Conservation (phyloP, 768 basidiomycete genomes). For the Mycena pura region DNA sequence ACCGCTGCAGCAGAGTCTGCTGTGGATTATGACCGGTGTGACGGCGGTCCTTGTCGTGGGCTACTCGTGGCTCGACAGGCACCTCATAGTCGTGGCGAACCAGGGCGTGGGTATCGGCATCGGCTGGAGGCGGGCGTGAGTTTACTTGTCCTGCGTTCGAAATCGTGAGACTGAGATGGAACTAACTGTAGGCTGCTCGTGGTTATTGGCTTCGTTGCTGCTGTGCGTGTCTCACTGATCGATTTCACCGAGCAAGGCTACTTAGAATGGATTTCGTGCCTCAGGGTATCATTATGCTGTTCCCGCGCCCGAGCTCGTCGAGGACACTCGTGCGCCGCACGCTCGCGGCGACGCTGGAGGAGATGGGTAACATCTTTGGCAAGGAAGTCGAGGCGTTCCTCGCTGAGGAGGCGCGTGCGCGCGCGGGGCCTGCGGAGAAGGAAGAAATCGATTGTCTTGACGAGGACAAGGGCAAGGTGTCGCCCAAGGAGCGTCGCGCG, state of each 20-base stretch:
- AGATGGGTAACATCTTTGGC: slow-evolving; percentile 46
- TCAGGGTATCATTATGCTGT: slow-evolving; percentile 53
- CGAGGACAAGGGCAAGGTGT: slow-evolving; percentile 32
- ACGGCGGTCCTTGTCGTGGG: slow-evolving; percentile 50
- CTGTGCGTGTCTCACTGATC: slow-evolving; percentile 42
- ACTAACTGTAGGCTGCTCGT: slow-evolving; percentile 43
- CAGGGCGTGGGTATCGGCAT: slow-evolving; percentile 44
- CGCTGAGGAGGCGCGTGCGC: slow-evolving; percentile 46
- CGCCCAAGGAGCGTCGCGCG: slow-evolving; percentile 48
- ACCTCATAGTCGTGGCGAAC: slow-evolving; percentile 36
- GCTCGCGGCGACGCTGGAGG: slow-evolving; percentile 42
- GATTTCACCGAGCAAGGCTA: no score
- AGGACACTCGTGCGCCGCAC: slow-evolving; percentile 50
- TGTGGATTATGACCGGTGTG: slow-evolving; percentile 48
- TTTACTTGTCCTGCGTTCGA: neutral
- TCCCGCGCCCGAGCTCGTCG: slow-evolving; percentile 50
- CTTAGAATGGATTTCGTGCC: neutral
- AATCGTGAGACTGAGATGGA: neutral
- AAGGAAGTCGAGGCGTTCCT: slow-evolving; percentile 52
- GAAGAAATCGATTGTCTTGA: slow-evolving; percentile 37
- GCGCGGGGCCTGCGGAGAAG: slow-evolving; percentile 39
- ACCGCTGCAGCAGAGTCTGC: slow-evolving; percentile 40
- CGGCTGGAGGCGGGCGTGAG: slow-evolving; percentile 53
- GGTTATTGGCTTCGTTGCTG: slow-evolving; percentile 52
- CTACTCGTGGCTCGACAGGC: slow-evolving; percentile 50